These are phyloP conservation scores for Acer negundo DNA, from an alignment of 345 rosid species.

Conservation along the genomic window DNA sequence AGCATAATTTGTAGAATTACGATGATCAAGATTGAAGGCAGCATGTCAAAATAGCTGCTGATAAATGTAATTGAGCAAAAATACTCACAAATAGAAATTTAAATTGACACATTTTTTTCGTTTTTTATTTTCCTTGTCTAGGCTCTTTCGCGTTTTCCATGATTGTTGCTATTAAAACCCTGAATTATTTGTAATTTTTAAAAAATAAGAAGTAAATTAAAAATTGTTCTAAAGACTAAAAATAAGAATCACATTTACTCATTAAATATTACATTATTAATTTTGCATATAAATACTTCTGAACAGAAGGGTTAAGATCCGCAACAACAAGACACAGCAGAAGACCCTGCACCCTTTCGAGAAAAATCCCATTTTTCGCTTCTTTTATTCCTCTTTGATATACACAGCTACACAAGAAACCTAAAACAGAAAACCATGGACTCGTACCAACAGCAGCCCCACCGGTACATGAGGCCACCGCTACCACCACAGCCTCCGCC, in stretches of 20 bases:
- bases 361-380: not conserved
- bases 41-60: not conserved
- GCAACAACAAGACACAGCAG: not conserved
- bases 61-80: not conserved
- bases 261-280: too few relatives aligned
- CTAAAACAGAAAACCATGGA: constrained; percentile 40
- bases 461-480: constrained; percentile 51
- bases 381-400: not conserved
- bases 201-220: too few relatives aligned
- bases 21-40: not conserved
- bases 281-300: not conserved
- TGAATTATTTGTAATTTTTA: too few relatives aligned
- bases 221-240: too few relatives aligned
- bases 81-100: not conserved
- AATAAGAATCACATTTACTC: too few relatives aligned
- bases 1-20: not conserved
- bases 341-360: not conserved
- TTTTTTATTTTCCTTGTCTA: too few relatives aligned
- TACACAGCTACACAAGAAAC: not conserved
- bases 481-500: constrained; percentile 40
- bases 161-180: too few relatives aligned
- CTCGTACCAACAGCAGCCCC: constrained; percentile 55
- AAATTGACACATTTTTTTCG: not conserved
- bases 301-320: not conserved
- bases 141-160: too few relatives aligned